Percentiles rank a stretch among this genome's conserved stretches.
Conservation (phyloP, 352 stramenopile genomes). For the Phytophthora meadii region DNA sequence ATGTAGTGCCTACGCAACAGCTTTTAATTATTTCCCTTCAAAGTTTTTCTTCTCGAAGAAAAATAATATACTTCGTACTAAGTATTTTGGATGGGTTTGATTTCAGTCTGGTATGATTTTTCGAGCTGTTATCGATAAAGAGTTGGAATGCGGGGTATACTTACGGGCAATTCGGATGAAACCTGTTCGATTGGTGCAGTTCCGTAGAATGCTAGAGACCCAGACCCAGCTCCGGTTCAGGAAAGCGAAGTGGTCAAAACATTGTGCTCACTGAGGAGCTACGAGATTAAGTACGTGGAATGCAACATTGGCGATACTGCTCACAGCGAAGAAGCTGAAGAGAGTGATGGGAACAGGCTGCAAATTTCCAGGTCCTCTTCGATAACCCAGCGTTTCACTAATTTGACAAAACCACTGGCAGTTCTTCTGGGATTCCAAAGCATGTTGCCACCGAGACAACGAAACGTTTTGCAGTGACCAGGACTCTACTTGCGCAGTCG, state of each 20-base stretch:
- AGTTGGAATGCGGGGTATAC: too few relatives aligned
- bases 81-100: too few relatives aligned
- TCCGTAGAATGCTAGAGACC: constrained; percentile 22
- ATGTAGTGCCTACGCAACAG: too few relatives aligned
- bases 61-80: too few relatives aligned
- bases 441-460: constrained; percentile 28
- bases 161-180: constrained; percentile 14
- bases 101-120: too few relatives aligned
- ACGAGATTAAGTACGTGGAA: constrained; percentile 40
- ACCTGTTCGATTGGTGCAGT: constrained; percentile 1
- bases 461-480: constrained; percentile 42
- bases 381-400: constrained; percentile 45
- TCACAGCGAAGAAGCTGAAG: constrained; percentile 44
- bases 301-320: constrained; percentile 41
- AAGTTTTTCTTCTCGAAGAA: too few relatives aligned
- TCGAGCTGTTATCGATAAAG: too few relatives aligned
- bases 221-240: constrained; percentile 3
- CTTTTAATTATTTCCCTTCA: too few relatives aligned
- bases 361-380: constrained; percentile 43
- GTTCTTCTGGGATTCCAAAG: constrained; percentile 56
- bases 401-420: constrained; percentile 41
- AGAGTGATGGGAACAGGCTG: constrained; percentile 26
- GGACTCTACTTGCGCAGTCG: constrained; percentile 36
- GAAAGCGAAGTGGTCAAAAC: constrained; percentile 5
- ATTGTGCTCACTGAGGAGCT: constrained; percentile 39